Evolutionary conservation across 2,329 filamentous ascomycete genomes (phyloP), one percentile per base, ranked within the genome.

Genomic region (Fusarium chaquense): DNA sequence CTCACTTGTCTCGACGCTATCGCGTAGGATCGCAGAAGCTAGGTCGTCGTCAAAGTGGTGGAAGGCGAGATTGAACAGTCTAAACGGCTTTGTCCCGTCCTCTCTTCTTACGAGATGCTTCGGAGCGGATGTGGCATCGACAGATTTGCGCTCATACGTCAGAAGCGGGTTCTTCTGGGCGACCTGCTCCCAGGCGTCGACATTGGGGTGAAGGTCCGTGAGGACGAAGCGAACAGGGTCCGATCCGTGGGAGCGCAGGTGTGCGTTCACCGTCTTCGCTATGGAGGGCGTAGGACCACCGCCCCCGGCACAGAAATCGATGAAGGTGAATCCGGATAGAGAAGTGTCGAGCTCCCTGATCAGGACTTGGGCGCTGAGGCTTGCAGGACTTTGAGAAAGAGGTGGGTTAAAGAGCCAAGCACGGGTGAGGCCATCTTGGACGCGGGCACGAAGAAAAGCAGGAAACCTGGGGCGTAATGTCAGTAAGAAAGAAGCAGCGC

Each of bases 281-380:
- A 92, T 88, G 40, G 81, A 82, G 1, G 89, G 90, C 3, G 89
- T 92, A 1, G 90, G 90, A 0, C 91, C 91, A 41, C 92, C 92
- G 16, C 86, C 89, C 53, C 92, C 92, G 4, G 91, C 90, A 77
- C 91, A 93, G 78, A 93, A 92, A 80, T 94, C 92, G 65, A 94
- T 85, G 71, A 91, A 89, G 20, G 86, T 88, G 77, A 91, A 89
- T 3, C 81, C 78, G 20, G 82, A 79, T 2, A 87, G 80, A 28
- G 81, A 75, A 7, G 75, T 63, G 36, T 83, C 82, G 16, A 91
- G 83, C 43, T 85, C 80, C 24, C 78, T 79, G 40, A 84, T 81
- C 46, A 93, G 84, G 22, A 87, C 79, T 44, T 81, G 78, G 47
- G 89, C 86, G n/a, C 88, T 89, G 43, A 90, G 76, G n/a, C 83